Conservation (phyloP, 2,329 filamentous ascomycete genomes). For the Sarocladium brachiariae region DNA sequence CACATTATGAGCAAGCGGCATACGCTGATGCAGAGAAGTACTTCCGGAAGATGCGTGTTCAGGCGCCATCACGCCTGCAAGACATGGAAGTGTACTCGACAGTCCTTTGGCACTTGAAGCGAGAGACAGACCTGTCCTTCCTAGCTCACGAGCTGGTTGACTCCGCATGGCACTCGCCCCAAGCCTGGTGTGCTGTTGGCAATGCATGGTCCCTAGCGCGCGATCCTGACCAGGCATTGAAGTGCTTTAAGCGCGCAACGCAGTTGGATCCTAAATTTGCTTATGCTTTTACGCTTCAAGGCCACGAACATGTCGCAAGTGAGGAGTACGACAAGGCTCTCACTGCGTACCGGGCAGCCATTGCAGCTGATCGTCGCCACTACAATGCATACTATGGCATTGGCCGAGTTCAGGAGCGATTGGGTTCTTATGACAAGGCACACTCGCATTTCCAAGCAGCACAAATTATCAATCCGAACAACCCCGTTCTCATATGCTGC, state of each 20-base stretch:
- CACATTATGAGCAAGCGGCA: slow-evolving; percentile 82
- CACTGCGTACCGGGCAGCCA: slow-evolving; percentile 76
- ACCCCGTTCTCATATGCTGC: slow-evolving; percentile 85
- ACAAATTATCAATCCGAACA: slow-evolving; percentile 84
- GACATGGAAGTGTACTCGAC: slow-evolving; percentile 99
- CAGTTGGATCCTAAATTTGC: slow-evolving; percentile 86
- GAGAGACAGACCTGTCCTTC: slow-evolving; percentile 85
- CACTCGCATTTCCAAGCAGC: slow-evolving; percentile 88
- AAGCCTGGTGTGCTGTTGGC: slow-evolving; percentile 92
- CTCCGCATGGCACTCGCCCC: slow-evolving; percentile 77
- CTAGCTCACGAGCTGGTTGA: slow-evolving; percentile 87
- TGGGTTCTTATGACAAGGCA: slow-evolving; percentile 85
- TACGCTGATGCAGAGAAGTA: slow-evolving; percentile 83
- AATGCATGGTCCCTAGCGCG: slow-evolving; percentile 90
- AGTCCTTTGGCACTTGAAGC: slow-evolving; percentile 95
- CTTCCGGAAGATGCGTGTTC: slow-evolving; percentile 70
- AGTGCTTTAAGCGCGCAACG: slow-evolving; percentile 90
- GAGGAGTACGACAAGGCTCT: slow-evolving; percentile 97
- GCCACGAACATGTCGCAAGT: slow-evolving; percentile 90
- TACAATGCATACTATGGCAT: slow-evolving; percentile 99
- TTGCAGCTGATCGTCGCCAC: slow-evolving; percentile 79
- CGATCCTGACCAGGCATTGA: slow-evolving; percentile 89
- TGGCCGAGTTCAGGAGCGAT: slow-evolving; percentile 75
- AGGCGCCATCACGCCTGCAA: slow-evolving; percentile 76
- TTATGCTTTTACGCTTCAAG: slow-evolving; percentile 92